A percentile compares a stretch with the other conserved stretches of the same genome.
These are phyloP conservation scores for Vigna reflexopilosa DNA, from an alignment of 306 rosid genomes.

Conservation along the genomic window DNA sequence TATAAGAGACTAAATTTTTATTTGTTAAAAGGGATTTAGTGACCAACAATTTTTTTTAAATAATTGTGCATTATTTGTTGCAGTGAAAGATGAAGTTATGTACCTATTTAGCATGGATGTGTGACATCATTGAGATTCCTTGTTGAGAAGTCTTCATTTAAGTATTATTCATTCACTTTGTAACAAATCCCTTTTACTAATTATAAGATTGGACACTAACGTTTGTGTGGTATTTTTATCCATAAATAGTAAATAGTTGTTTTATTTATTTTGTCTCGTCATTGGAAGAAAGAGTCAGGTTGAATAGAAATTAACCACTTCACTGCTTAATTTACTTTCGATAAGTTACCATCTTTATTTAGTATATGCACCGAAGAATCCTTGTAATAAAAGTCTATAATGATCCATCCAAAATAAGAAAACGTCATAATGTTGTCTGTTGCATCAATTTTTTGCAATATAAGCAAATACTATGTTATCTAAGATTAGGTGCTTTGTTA, in stretches of 20 bases:
- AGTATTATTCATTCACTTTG: neutral
- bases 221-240: neutral
- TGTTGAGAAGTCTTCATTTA: neutral
- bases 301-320: too few relatives aligned
- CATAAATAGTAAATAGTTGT: neutral
- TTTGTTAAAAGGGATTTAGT: neutral
- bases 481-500: slow-evolving; percentile 21
- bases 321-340: neutral
- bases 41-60: neutral
- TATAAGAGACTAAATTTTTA: neutral
- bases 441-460: slow-evolving; percentile 8
- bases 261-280: neutral
- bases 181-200: slow-evolving; percentile 19
- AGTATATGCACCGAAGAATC: neutral
- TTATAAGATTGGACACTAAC: neutral
- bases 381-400: neutral
- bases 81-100: neutral
- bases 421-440: neutral
- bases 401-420: neutral
- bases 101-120: neutral
- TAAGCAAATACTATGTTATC: neutral
- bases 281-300: neutral
- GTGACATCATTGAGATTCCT: slow-evolving; percentile 7
- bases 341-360: neutral
- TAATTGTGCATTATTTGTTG: neutral